Evolutionary conservation across 805 yeast genomes (phyloP), one percentile per base, ranked within the genome.

Genomic region (Metschnikowia proteae): DNA sequence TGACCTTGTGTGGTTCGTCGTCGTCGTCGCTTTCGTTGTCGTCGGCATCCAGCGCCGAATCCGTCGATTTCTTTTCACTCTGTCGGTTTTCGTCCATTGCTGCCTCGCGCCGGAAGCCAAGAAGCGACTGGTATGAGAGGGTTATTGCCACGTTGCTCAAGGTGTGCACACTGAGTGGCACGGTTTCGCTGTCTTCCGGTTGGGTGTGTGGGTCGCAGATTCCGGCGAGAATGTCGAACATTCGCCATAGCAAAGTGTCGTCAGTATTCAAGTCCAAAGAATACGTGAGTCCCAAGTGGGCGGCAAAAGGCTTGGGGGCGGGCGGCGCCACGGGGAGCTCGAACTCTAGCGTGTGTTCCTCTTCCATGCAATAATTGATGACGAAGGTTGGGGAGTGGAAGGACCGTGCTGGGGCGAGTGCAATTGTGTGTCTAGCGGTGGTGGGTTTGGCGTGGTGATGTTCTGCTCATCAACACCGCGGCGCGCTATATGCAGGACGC

Each of bases 201-300:
- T 84, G 88, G 0, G 90, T 82, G 56, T 76, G 70, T 2, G 90
- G 88, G 60, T 86, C 91, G 47, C 75, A 62, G 10, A 62, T 49
- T 22, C 60, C 60, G 13, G 63, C 60, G 10, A 55, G 47, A 48
- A 55, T 50, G 44, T 39, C 34, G 47, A 56, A 55, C 17, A 55
- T 43, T 22, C 48, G 39, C 25, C 38, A 38, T 26, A 49, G 47
- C 9, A 54, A 45, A 9, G 32, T 33, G 22, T 53, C 57, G 23
- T 42, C 36, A 28, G 32, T 37, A 41, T 49, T 53, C 31, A 53
- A 37, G 10, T 33, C 34, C 41, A 55, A 45, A 5, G 39, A n/a
- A 22, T 39, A 40, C n/a, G 32, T 38, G 30, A 55, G 51, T 6
- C 40, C 32, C 22, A 37, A 30, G 41, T 55, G 59, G 11, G 49